Evolutionary conservation across 2,329 filamentous ascomycete genomes (phyloP).

Genomic region (Drechslera avenae): DNA sequence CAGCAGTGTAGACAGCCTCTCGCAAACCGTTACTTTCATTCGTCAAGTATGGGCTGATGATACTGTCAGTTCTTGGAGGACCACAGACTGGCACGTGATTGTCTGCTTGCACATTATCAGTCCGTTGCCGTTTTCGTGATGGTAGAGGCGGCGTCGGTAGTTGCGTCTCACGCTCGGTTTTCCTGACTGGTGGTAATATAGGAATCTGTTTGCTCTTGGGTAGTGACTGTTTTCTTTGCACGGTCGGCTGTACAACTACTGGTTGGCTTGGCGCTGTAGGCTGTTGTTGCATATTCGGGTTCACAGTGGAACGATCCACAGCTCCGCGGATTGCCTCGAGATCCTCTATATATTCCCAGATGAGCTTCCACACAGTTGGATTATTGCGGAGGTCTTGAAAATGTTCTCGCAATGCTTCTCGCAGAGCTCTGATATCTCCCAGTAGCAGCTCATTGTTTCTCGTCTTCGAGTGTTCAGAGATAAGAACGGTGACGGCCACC

Average conservation of each 20-base stretch:
- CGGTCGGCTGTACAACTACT: background rate
- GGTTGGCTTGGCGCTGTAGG: background rate
- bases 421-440: constrained; percentile 37
- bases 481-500: constrained; percentile 40
- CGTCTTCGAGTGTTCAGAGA: constrained; percentile 38
- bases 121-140: constrained; percentile 25
- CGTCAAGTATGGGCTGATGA: background rate
- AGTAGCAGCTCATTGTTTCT: constrained; percentile 36
- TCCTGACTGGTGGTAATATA: background rate
- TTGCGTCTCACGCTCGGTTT: background rate
- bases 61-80: background rate
- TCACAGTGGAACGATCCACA: constrained; percentile 28
- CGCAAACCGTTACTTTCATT: background rate
- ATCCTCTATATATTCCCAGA: constrained; percentile 41
- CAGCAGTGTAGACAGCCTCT: background rate
- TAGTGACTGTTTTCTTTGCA: background rate
- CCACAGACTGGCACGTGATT: too few relatives aligned
- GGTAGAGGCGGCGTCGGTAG: background rate
- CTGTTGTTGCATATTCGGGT: constrained; percentile 6
- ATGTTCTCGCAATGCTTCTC: constrained; percentile 31
- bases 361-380: constrained; percentile 30
- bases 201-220: background rate
- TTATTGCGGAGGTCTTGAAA: constrained; percentile 41
- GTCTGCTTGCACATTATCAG: background rate
- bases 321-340: constrained; percentile 34